Evolutionary conservation across 2,329 filamentous ascomycete species (phyloP), one percentile per base, ranked within the genome.

Genomic region (Dactylella cylindrospora): DNA sequence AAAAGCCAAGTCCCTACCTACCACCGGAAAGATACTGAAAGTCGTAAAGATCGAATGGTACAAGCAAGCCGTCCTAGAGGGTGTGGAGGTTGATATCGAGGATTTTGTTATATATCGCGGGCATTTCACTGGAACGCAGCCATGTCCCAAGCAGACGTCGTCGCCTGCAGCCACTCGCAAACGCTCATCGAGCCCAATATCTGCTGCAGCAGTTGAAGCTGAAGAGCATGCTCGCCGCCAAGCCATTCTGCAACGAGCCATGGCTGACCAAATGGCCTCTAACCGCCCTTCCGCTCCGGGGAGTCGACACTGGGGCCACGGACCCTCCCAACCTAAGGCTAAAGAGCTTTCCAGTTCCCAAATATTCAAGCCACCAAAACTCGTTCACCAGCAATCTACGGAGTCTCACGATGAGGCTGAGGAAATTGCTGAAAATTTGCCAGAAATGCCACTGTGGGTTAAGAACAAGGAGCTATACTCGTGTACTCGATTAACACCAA

Each of bases 401-500:
- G 87, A 85, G 2, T 89, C 95, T 57, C 80, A 90, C 54, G 86
- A 94, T 20, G 76, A 79, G 13, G 72, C 74, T 1, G 69, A 74
- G 22, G 28, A 73, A 79, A 2, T 70, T 88, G 0, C 88, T 87
- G 0, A 76, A 79, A 0, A 73, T 88, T 9, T 90, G 90, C 1
- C 80, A 81, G 2, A 94, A 77, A 33, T 72, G 86, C 50, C 77
- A 80, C 22, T 75, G 82, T 8, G 76, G 77, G 55, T 64, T 15
- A 7, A 38, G 5, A 13, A 54, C 15, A 64, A 64, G 15, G 43
- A 50, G 29, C 51, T 50, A 4, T 95, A 93, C 72, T 84, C 90
- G 3, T 97, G 93, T 68, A 82, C 94, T 71, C 83, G 91, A 19
- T 80, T 83, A 1, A 88, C 90, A 0, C 85, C 84, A 0, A 75